Evolutionary conservation across 1,284 basidiomycete species (phyloP), one percentile per base, ranked within the genome.

Genomic region (Marasmius fiardii): DNA sequence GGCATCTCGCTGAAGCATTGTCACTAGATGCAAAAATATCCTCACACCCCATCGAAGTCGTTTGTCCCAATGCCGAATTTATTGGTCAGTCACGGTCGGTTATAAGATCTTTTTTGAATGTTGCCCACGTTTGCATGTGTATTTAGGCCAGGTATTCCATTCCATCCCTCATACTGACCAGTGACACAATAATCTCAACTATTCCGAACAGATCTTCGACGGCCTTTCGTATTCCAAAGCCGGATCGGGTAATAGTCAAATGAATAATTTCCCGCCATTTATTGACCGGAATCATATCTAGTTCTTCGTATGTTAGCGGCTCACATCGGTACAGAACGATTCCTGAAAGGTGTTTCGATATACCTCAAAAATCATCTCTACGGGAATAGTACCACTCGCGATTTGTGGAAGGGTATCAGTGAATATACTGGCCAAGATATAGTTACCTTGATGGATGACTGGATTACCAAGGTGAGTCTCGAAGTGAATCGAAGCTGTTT

Each of bases 261-360:
- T 52, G 5, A 41, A 53, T 24, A 18, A 28, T 10, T 11, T 6
- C n/a, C 14, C 7, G n/a, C 51, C 56, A 18, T 43, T 33, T 24
- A n/a, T 39, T 14, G 41, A 24, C 16, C 45, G 24, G 58, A 61
- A 58, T 41, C 58, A 61, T 5, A 4, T 21, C 28, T 65, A 81
- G 95, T 98, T n/a, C 83, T 99, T 31, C 88, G 93, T 64, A 98
- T 99, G 96, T 78, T 98, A 54, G 87, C 90, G 24, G 82, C 85
- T 63, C 89, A 92, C 61, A 92, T 98, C 18, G 95, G 95, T 52
- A 90, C 98, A 71, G 92, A 95, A n/a, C 82, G 79, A 55, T 95
- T 95, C 81, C 71, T 95, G 53, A 86, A 88, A 68, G 93, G 92
- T 52, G 91, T 95, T 44, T 93, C 93, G 0, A 82, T 92, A 56